A percentile compares a stretch with the other conserved stretches of the same genome.
Conservation (phyloP, 140 eudicot genomes). For the Flaveria floridana region DNA sequence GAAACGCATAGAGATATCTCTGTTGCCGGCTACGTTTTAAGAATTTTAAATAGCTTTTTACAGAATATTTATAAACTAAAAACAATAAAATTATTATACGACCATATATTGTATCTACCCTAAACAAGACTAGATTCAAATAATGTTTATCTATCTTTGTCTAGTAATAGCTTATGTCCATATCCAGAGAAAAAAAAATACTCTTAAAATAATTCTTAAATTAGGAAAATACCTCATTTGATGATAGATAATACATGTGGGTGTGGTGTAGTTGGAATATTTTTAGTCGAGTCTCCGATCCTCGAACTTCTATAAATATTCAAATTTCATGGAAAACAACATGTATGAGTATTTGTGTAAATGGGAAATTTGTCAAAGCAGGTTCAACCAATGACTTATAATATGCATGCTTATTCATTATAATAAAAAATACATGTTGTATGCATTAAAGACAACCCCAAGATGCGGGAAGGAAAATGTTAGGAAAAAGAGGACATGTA, state of each 20-base stretch:
- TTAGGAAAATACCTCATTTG: neutral
- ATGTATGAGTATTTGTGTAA: neutral
- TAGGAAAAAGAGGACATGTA: constrained; percentile 8
- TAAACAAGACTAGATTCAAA: no score
- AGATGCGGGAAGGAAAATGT: constrained; percentile 19
- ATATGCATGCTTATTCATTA: neutral
- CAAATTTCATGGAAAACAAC: constrained; percentile 8
- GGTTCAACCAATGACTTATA: neutral
- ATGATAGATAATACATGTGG: constrained; percentile 10
- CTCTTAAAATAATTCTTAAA: neutral
- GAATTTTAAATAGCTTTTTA: no score
- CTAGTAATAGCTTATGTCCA: no score
- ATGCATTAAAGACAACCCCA: constrained; percentile 13
- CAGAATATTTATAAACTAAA: no score
- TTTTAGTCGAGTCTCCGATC: neutral
- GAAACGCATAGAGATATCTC: no score
- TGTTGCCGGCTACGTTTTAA: no score
- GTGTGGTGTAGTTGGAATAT: constrained; percentile 11
- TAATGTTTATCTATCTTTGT: no score
- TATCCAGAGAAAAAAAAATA: no score
- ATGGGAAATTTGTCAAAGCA: neutral
- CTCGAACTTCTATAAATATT: neutral
- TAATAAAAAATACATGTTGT: neutral
- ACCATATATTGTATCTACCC: no score
- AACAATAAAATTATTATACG: no score